Conservation (phyloP, 2,329 filamentous ascomycete species). For the Hymenoscyphus occultus region DNA sequence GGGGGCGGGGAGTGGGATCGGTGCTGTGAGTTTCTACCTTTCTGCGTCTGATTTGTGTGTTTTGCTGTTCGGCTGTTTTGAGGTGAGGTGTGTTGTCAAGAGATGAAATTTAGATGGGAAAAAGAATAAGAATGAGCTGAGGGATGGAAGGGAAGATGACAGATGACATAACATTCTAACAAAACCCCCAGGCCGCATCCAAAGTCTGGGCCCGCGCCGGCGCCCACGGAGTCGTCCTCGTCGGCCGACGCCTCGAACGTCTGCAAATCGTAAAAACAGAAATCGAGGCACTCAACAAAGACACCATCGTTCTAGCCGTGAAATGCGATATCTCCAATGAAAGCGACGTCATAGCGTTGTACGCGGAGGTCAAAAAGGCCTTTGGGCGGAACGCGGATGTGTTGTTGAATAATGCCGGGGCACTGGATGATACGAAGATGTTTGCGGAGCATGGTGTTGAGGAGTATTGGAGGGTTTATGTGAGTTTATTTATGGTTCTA, state of each 20-base stretch:
- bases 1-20: conserved; percentile 9
- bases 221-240: conserved; percentile 7
- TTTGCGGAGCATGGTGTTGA: conserved; percentile 40
- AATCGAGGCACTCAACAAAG: conserved; percentile 15
- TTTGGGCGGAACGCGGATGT: conserved; percentile 37
- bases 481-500: conserved; percentile 3
- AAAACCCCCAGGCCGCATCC: neutral
- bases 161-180: neutral
- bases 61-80: too few species aligned
- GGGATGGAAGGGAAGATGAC: too few species aligned
- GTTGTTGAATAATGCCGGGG: conserved; percentile 44
- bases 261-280: conserved; percentile 4
- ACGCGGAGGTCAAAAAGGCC: conserved; percentile 17
- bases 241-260: conserved; percentile 7
- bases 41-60: too few species aligned
- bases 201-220: conserved; percentile 9
- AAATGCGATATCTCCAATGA: conserved; percentile 24
- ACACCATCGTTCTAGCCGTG: conserved; percentile 18
- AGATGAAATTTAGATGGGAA: too few species aligned
- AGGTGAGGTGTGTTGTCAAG: too few species aligned
- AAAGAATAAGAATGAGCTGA: too few species aligned
- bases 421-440: conserved; percentile 36
- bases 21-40: neutral
- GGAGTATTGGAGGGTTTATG: conserved; percentile 44
- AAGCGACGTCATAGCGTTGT: conserved; percentile 23